Evolutionary conservation across 139 green algal species (phyloP), one percentile per base, ranked within the genome.

Genomic region (Haematococcus lacustris): DNA sequence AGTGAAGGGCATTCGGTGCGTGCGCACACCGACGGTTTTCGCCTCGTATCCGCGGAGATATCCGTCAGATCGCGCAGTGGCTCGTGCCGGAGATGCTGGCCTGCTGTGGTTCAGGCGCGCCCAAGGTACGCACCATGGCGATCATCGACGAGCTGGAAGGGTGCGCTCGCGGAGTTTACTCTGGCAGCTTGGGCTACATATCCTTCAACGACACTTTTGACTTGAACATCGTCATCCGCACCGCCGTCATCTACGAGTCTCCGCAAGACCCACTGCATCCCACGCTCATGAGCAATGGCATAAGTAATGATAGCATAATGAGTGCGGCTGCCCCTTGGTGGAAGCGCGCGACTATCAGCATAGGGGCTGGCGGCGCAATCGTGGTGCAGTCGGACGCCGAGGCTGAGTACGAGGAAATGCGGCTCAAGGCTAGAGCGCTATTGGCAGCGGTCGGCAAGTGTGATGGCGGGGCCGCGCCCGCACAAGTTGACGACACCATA

Each of bases 221-320:
- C 79, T 81, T 99, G 9, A 99, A 99, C 87, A 96, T 99, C 59
- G 92, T 99, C 30, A 99, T 99, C 73, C 83, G 95, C 50, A 97
- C 90, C 3, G 94, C 90, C 0, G 83, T 97, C 6, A 70, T 97
- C 3, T n/a, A n/a, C n/a, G n/a, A n/a, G n/a, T n/a, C n/a, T n/a
- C n/a, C n/a, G n/a, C n/a, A n/a, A n/a, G 34, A 79, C n/a, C 43
- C 43, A 53, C 43, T 53, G 9, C 43, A 53, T 17, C 3, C 35
- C 47, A 68, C 32, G 38, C 32, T 6, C n/a, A 30, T 32, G 3
- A 34, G 6, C 21, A 34, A 51, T 53, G 28, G 43, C 68, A 78
- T n/a, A 37, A 67, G 72, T 38, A 61, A 6, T 64, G 43, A 1
- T 32, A 74, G 38, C 21, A 62, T 38, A 64, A 64, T 38, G 47